Evolutionary conservation across 768 basidiomycete species (phyloP).

Genomic region (Fomitopsis serialis): DNA sequence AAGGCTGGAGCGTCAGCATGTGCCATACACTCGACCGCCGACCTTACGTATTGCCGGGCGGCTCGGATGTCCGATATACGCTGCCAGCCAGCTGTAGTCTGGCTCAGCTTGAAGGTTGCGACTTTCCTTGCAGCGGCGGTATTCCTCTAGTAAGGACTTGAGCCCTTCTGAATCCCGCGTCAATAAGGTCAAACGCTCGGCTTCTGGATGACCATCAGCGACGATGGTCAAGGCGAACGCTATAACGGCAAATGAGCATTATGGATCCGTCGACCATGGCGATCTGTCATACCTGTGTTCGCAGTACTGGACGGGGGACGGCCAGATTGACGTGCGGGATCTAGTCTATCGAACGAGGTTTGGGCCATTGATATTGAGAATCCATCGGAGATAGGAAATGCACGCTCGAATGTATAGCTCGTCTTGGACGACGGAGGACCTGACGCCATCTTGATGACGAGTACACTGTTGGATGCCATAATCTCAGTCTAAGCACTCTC

Average conservation of each 20-base stretch:
- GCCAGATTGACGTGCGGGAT: constrained; percentile 21
- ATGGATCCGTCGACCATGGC: no score
- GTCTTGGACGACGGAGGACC: constrained; percentile 36
- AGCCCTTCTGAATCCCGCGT: constrained; percentile 45
- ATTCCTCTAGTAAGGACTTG: constrained; percentile 45
- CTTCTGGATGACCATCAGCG: constrained; percentile 32
- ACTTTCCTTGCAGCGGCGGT: constrained; percentile 54
- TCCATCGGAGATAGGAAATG: constrained; percentile 51
- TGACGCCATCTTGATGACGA: not conserved
- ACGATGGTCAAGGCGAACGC: constrained; percentile 53
- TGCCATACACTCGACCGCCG: not conserved
- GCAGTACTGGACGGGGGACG: constrained; percentile 18
- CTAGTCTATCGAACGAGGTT: constrained; percentile 33
- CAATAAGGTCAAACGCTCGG: constrained; percentile 36
- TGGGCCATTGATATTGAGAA: constrained; percentile 58
- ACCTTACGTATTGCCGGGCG: constrained; percentile 9
- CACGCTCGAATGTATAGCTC: constrained; percentile 40
- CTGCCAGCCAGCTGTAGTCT: constrained; percentile 33
- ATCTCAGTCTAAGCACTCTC: not conserved
- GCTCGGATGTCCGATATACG: constrained; percentile 25
- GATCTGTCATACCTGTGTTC: constrained; percentile 31
- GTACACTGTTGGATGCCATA: not conserved
- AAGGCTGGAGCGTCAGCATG: not conserved
- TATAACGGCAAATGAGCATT: constrained; percentile 17
- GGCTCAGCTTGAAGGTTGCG: not conserved